Base-by-base conservation (phyloP, 106 monocot genomes). In the Acorus gramineus region DNA sequence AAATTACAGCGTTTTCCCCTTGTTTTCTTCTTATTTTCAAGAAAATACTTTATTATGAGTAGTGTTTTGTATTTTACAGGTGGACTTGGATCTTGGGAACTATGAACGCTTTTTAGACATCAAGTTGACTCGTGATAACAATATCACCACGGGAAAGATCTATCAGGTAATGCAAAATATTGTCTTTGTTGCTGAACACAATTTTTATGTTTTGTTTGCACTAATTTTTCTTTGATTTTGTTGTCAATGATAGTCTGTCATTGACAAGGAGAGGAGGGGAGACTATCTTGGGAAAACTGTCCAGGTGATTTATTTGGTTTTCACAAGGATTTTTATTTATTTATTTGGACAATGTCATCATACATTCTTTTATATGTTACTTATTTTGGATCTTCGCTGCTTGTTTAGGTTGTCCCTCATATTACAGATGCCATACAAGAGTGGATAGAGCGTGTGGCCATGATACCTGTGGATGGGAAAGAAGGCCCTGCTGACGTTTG, bases 361-460 rank as follows among this genome's bases (percentile, higher is more conserved):
- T 58, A 13, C 9, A 60, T 55, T 28, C 6, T 14, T 65, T 52
- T 8, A 7, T 43, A 3, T 11, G 44, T 3, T 60, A 47, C 13
- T 70, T 4, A 51, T 51, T 14, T 43, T 44, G 42, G 69, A 3
- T 52, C 44, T 8, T 44, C 46, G 44, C 5, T 6, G 8, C 2
- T 53, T 63, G 12, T 28, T 75, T 76, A 92, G 92, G 85, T 93
- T 44, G 88, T 93, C 47, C 93, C 93, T 28, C 92, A 92, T 61
- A 78, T 92, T 12, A 92, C 92, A 48, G 87, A 92, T 82, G 87
- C 83, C 54, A 88, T 93, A 73, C 93, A 93, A 67, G 93, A 93
- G 45, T 85, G 93, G 93, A 93, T 93, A 66, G 93, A 93, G 55
- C 82, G 85, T 48, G 88, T 79, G 43, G 82, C 93, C 3, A 42